These are phyloP conservation scores for Leptodermis oblonga DNA, from an alignment of 257 asterid species.

Conservation along the genomic window DNA sequence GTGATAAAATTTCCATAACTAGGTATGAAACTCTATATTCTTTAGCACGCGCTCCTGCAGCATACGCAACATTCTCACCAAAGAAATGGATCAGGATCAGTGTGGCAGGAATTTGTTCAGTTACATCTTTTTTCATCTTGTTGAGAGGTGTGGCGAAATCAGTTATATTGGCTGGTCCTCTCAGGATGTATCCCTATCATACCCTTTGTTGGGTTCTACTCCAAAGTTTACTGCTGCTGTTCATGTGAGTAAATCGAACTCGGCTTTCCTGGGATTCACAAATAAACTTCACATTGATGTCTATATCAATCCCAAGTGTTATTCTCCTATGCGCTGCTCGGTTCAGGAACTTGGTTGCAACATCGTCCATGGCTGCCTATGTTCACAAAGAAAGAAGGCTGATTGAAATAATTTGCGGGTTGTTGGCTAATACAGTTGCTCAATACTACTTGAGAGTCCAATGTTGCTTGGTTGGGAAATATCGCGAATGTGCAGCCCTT, in stretches of 20 bases:
- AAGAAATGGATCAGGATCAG: too few species aligned
- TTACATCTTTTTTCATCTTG: too few species aligned
- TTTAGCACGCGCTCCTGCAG: background rate
- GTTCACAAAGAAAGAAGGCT: too few species aligned
- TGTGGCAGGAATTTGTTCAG: too few species aligned
- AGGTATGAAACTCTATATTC: rapidly evolving
- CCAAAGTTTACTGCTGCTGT: background rate
- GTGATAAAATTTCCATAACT: background rate
- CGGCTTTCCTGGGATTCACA: background rate
- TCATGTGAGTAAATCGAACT: too few species aligned
- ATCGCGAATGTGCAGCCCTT: slow-evolving; percentile 22
- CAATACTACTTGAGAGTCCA: slow-evolving; percentile 14
- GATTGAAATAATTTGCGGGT: background rate
- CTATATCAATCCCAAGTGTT: too few species aligned
- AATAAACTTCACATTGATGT: background rate
- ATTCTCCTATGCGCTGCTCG: too few species aligned
- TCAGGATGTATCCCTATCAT: slow-evolving; percentile 2
- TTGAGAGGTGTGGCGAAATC: background rate
- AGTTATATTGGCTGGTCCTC: background rate
- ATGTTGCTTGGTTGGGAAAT: slow-evolving; percentile 15
- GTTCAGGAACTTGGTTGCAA: too few species aligned
- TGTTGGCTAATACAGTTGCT: slow-evolving; percentile 7
- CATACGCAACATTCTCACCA: background rate
- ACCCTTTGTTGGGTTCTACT: slow-evolving; percentile 2
- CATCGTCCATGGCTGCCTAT: too few species aligned